phyloP scores from a whole-genome alignment of 768 basidiomycete genomes.

The Hericium coralloides region DNA sequence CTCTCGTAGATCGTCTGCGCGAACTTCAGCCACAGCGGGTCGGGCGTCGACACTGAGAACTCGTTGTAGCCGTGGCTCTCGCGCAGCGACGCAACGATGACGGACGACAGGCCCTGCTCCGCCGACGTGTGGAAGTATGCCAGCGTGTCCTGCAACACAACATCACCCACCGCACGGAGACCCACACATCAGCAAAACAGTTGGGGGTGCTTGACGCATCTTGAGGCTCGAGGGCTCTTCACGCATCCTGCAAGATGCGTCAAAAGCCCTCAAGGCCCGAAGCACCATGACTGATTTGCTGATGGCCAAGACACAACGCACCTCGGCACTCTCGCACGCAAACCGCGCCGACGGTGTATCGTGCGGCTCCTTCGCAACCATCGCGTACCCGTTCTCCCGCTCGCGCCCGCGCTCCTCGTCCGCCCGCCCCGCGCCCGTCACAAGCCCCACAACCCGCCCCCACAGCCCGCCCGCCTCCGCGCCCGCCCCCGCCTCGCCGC shows the following conservation, averaged over 20 bases:
- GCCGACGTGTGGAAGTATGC: slow-evolving; percentile 59
- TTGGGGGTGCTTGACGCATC: no score
- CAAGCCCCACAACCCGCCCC: slow-evolving; percentile 29
- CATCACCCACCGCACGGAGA: neutral
- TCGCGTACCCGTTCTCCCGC: slow-evolving; percentile 31
- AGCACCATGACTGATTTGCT: no score
- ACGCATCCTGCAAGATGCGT: no score
- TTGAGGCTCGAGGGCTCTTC: no score
- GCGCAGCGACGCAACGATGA: slow-evolving; percentile 55
- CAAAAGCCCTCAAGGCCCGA: no score
- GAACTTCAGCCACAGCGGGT: slow-evolving; percentile 80
- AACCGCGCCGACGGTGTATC: slow-evolving; percentile 7
- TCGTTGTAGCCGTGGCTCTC: slow-evolving; percentile 84
- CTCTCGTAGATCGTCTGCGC: slow-evolving; percentile 93
- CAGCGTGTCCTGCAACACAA: slow-evolving; percentile 56
- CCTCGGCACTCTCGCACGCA: neutral
- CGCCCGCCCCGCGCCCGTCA: slow-evolving; percentile 28
- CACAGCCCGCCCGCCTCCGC: slow-evolving; percentile 34
- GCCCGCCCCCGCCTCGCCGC: slow-evolving; percentile 19
- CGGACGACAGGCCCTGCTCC: slow-evolving; percentile 49
- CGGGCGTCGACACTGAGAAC: slow-evolving; percentile 77
- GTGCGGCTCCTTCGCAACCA: neutral
- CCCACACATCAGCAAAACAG: no score
- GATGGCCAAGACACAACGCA: slow-evolving; percentile 2
- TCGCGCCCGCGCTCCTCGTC: slow-evolving; percentile 15